Percentiles rank a stretch among this genome's conserved stretches.
These are phyloP conservation scores for Dioscorea alata DNA, from an alignment of 106 monocot species.

Conservation along the genomic window DNA sequence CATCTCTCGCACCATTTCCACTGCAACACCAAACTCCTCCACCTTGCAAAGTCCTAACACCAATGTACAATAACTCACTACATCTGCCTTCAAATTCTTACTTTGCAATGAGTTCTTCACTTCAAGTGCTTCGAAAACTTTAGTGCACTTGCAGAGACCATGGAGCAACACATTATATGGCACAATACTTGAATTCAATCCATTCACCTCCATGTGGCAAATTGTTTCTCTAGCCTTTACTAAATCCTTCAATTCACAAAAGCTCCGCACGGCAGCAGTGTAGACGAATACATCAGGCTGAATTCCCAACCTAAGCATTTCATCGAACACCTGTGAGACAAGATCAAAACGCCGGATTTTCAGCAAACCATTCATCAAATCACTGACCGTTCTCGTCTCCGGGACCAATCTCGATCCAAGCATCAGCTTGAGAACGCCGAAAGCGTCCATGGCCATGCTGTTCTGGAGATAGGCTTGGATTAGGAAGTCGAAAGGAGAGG, in stretches of 20 bases:
- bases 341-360: constrained; percentile 46
- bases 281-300: constrained; percentile 50
- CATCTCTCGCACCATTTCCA: constrained; percentile 57
- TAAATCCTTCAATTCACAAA: constrained; percentile 69
- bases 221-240: constrained; percentile 39
- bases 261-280: constrained; percentile 48
- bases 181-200: constrained; percentile 23
- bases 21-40: constrained; percentile 37
- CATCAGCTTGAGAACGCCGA: constrained; percentile 17
- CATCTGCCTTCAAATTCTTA: constrained; percentile 53
- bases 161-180: constrained; percentile 79
- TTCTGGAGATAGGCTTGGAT: constrained; percentile 39
- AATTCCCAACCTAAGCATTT: constrained; percentile 13
- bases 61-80: constrained; percentile 75
- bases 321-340: constrained; percentile 37
- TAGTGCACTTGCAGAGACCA: constrained; percentile 67
- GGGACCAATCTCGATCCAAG: constrained; percentile 6
- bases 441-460: constrained; percentile 32
- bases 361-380: constrained; percentile 47
- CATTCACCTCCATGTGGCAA: constrained; percentile 34
- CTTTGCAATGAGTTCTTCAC: constrained; percentile 44
- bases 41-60: constrained; percentile 58
- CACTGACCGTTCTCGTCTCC: constrained; percentile 42
- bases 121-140: constrained; percentile 47
- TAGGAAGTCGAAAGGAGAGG: constrained; percentile 22